These are phyloP conservation scores for Fraxinus baroniana DNA, from an alignment of 305 asterid species.

Conservation along the genomic window DNA sequence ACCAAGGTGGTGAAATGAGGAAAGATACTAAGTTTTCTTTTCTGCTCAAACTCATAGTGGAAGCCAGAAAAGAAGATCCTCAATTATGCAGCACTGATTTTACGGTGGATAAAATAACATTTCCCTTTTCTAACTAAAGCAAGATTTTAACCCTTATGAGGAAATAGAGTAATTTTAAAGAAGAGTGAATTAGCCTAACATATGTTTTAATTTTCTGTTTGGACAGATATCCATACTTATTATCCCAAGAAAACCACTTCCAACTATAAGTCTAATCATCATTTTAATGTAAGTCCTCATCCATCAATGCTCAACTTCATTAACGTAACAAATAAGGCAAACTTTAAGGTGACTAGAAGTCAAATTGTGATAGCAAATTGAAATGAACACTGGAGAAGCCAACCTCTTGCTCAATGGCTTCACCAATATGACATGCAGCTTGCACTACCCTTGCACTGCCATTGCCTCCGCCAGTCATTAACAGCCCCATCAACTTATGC, in stretches of 20 bases:
- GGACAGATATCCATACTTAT: neutral
- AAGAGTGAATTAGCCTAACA: neutral
- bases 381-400: constrained; percentile 18
- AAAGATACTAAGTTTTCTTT: neutral
- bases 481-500: constrained; percentile 89
- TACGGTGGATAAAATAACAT: neutral
- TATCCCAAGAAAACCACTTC: neutral
- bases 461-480: constrained; percentile 78
- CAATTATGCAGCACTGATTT: neutral
- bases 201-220: neutral
- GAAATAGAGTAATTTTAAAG: neutral
- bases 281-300: neutral
- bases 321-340: neutral
- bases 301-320: neutral
- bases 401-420: constrained; percentile 97
- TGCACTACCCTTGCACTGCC: constrained; percentile 80
- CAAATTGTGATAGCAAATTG: neutral
- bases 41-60: neutral
- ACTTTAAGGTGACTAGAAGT: neutral
- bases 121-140: neutral
- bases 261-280: neutral
- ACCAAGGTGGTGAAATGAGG: neutral
- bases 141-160: neutral
- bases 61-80: neutral
- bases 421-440: constrained; percentile 76